phyloP scores from a whole-genome alignment of 2,329 filamentous ascomycete genomes.

The Diaporthe eres region DNA sequence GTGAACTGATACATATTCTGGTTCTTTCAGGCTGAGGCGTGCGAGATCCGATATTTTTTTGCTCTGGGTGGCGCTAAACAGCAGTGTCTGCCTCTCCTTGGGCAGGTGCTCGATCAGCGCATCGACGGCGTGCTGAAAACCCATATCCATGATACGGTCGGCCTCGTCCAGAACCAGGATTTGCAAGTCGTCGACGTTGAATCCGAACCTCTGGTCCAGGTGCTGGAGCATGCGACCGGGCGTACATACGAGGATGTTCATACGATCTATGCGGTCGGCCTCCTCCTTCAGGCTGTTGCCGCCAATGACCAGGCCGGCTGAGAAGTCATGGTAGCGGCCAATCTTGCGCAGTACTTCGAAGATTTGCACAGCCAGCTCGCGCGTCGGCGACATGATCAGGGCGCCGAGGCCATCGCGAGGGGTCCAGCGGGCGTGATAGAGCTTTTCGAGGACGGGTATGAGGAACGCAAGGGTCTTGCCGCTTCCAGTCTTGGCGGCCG shows the following conservation, averaged over 20 bases:
- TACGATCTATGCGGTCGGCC: constrained; percentile 78
- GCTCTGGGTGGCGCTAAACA: constrained; percentile 97
- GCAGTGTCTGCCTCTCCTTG: constrained; percentile 86
- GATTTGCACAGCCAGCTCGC: constrained; percentile 96
- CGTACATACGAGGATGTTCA: constrained; percentile 98
- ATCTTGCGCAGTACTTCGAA: constrained; percentile 95
- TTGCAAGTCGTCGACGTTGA: constrained; percentile 92
- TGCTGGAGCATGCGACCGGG: constrained; percentile 96
- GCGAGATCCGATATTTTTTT: constrained; percentile 94
- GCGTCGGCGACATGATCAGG: constrained; percentile 92
- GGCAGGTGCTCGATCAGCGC: constrained; percentile 94
- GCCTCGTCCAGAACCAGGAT: constrained; percentile 96
- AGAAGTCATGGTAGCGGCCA: constrained; percentile 89
- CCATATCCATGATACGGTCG: constrained; percentile 97
- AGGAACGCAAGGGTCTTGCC: constrained; percentile 97
- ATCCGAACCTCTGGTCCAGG: constrained; percentile 90
- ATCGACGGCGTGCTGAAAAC: constrained; percentile 91
- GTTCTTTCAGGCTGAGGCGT: constrained; percentile 87
- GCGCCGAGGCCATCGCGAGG: constrained; percentile 93
- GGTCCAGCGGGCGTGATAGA: constrained; percentile 91
- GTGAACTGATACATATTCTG: constrained; percentile 96
- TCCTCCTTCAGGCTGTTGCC: constrained; percentile 92
- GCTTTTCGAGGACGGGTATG: constrained; percentile 90
- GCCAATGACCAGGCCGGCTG: constrained; percentile 92
- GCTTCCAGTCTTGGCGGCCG: constrained; percentile 94